Evolutionary conservation across 164 flowering plant species (phyloP).

Genomic region (Brasenia schreberi): DNA sequence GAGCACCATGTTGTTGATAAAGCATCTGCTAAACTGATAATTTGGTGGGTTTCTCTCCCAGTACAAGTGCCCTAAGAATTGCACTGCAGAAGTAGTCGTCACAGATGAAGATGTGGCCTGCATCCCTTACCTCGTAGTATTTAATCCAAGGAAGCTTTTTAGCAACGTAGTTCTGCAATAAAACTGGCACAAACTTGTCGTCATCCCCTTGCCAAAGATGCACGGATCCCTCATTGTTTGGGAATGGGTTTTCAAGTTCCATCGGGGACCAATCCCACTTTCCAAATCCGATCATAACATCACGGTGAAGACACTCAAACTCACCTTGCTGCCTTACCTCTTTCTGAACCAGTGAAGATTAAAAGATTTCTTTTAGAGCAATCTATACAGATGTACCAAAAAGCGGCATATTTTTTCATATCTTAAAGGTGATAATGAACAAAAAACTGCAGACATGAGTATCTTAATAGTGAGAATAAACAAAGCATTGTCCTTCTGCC

Average conservation of each 20-base stretch:
- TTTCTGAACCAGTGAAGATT: constrained; percentile 6
- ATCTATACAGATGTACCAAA: no score
- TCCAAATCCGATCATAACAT: constrained; percentile 52
- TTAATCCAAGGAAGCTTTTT: constrained; percentile 53
- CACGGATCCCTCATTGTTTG: constrained; percentile 45
- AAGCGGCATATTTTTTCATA: no score
- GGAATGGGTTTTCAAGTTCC: constrained; percentile 53
- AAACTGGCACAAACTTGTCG: constrained; percentile 38
- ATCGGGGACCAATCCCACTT: constrained; percentile 58
- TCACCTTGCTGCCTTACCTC: constrained; percentile 24
- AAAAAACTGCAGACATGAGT: no score
- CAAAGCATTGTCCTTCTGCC: no score
- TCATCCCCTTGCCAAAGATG: constrained; percentile 79
- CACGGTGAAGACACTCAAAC: constrained; percentile 39
- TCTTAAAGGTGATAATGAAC: no score
- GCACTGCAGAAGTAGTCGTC: constrained; percentile 20
- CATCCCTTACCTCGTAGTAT: constrained; percentile 51
- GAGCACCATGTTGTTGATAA: no score
- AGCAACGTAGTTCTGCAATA: constrained; percentile 38
- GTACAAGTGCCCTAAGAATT: constrained; percentile 39
- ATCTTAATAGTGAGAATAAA: no score
- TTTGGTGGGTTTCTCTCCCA: constrained; percentile 17
- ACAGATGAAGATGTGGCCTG: constrained; percentile 21
- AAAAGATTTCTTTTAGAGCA: no score
- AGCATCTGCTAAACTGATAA: neutral